Conservation (phyloP, 2,329 filamentous ascomycete species). For the Alternaria ventricosa region DNA sequence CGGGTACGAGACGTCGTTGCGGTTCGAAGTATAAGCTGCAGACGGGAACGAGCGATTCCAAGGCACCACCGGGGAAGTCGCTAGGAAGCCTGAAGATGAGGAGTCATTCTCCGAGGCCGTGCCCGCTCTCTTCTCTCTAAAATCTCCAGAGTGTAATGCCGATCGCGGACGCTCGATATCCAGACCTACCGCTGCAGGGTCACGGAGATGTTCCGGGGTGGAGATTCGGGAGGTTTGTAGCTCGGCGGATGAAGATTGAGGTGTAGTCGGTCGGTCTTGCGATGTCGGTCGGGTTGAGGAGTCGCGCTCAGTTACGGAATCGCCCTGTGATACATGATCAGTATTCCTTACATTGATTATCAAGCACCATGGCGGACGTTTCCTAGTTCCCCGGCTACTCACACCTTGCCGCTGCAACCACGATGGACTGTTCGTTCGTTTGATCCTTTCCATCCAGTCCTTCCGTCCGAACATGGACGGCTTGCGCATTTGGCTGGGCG, state of each 20-base stretch:
- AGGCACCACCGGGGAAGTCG: conserved; percentile 63
- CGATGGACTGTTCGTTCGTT: conserved; percentile 76
- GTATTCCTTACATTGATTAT: conserved; percentile 1
- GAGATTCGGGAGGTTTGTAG: conserved; percentile 42
- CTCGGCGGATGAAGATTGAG: conserved; percentile 46
- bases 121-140: conserved; percentile 57
- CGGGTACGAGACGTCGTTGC: conserved; percentile 20
- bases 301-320: conserved; percentile 14
- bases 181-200: conserved; percentile 44
- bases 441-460: conserved; percentile 83
- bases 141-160: conserved; percentile 68
- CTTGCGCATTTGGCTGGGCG: conserved; percentile 30
- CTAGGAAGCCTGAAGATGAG: conserved; percentile 27
- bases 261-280: conserved; percentile 38
- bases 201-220: conserved; percentile 34
- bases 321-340: conserved; percentile 28
- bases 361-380: neutral
- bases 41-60: conserved; percentile 60
- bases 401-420: conserved; percentile 70
- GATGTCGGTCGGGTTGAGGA: conserved; percentile 27
- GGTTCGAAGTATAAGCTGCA: conserved; percentile 36
- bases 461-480: conserved; percentile 64
- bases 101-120: conserved; percentile 17
- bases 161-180: conserved; percentile 85
- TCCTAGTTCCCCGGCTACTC: conserved; percentile 16